Base-by-base conservation (phyloP, 257 asterid species). In the Solanum sejunctum region DNA sequence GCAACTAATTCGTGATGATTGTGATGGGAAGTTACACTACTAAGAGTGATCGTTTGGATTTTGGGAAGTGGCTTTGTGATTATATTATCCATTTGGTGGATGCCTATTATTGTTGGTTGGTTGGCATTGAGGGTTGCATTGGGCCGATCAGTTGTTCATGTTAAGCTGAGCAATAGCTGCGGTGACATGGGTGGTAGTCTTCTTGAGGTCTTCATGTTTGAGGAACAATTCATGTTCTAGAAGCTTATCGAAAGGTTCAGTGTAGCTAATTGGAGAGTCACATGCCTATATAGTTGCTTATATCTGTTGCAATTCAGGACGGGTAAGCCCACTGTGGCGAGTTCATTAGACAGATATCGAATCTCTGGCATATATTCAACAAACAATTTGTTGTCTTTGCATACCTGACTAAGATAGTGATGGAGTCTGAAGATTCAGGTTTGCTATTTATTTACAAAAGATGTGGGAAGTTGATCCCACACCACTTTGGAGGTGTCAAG, bases 261-360 rank as follows among this genome's bases (percentile, higher is more conserved):
- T 8, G 7, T 55, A 55, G 21, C 1, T 55, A 7, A 55, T 55
- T 55, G 1, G 10, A 3, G 21, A 55, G 21, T 2, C 60, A 3
- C 4, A 1, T 55, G 10, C 60, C 8, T 3, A 1, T 55, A 16
- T 55, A 18, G n/a, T 1, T 8, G 1, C 10, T 55, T 4, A 0
- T 20, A 16, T 16, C n/a, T 16, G 1, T 16, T 0, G 10, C 3
- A 55, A 55, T 20, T 55, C n/a, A 6, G 3, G 10, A 56, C 0
- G 0, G 10, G 10, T 2, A 3, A 55, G 13, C 10, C 0, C 7
- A 0, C 0, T 55, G 1, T 17, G 60, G 10, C 4, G 10, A 7
- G 1, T 55, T 55, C 60, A 55, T 17, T 10, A 0, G 0, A 57
- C 1, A 57, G 5, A n/a, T n/a, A 55, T 6, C 0, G 1, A 17